Evolutionary conservation across 176 grass and related monocot species (phyloP), one percentile per base, ranked within the genome.

Genomic region (Triticum urartu): DNA sequence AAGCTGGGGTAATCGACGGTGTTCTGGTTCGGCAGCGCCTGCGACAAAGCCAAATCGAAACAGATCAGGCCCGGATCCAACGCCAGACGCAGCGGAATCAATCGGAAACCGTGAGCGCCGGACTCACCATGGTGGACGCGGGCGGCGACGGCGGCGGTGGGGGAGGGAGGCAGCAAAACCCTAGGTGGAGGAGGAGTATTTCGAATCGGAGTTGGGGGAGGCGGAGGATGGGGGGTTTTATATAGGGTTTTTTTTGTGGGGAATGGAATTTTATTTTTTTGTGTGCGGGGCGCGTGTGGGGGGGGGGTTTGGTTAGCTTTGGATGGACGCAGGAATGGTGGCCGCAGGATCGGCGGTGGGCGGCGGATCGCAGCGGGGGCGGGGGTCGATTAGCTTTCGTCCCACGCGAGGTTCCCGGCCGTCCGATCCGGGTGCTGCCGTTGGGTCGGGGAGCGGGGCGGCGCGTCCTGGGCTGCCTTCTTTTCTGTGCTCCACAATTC

Each of bases 1-100:
- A 97, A 97, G 86, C 88, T 94, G 20, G 95, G 95, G 83, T 97
- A 97, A 3, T 94, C 90, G 21, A 97, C 95, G 48, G 88, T 92
- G 20, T 84, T 88, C 92, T 97, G 92, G 73, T 92, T 97, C 28
- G 90, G 95, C 18, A 94, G 88, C 32, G 95, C 95, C 95, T 97
- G 79, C 1, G 81, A 84, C 14, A 52, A 11, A 58, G 42, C 59
- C 59, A 30, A 56, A 36, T 30, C 28, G 28, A 45, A 75, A 17
- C 9, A 50, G 69, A 78, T 91, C 64, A 86, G 75, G 42, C 40
- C 47, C 9, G 78, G 80, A 47, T 47, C 43, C 43, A 3, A 47
- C 11, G 45, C 3, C 21, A 11, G 9, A 17, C 24, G 24, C 6
- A 24, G 43, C 4, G 11, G 39, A 22, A 66, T 22, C n/a, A 11